These are phyloP conservation scores for Graphilbum fragrans DNA, from an alignment of 2,329 filamentous ascomycete species.

Conservation along the genomic window DNA sequence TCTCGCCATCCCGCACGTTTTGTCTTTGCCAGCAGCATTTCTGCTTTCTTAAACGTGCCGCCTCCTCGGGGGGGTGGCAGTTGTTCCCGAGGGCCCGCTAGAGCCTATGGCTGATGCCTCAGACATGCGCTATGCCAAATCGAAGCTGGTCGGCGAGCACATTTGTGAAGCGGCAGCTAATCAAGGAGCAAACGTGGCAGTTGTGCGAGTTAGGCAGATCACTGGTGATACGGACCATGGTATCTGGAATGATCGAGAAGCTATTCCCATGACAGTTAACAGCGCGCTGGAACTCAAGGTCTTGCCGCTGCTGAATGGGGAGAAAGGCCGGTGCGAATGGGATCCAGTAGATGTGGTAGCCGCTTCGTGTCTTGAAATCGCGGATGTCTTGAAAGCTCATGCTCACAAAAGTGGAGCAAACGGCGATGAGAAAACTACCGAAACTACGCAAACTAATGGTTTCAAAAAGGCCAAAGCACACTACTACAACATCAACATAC, in stretches of 20 bases:
- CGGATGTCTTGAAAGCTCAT: constrained; percentile 1
- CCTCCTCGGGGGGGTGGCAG: not conserved
- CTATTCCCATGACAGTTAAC: constrained; percentile 38
- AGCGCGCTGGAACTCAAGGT: constrained; percentile 28
- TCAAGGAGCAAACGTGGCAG: constrained; percentile 12
- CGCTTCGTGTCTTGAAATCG: constrained; percentile 23
- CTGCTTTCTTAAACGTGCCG: constrained; percentile 6
- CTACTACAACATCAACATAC: constrained; percentile 36
- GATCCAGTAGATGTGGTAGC: constrained; percentile 33
- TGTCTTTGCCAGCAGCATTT: constrained; percentile 10
- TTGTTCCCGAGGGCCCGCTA: constrained; percentile 5
- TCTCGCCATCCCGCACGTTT: constrained; percentile 4
- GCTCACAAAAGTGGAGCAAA: not conserved
- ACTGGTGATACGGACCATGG: constrained; percentile 32
- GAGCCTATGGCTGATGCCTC: not conserved
- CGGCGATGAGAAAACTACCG: constrained; percentile 3
- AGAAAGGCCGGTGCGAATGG: constrained; percentile 26
- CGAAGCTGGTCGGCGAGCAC: constrained; percentile 8
- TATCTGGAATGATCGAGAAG: constrained; percentile 38
- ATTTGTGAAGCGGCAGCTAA: constrained; percentile 7
- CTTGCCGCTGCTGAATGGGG: constrained; percentile 28
- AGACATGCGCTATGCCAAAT: constrained; percentile 7
- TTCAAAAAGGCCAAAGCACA: constrained; percentile 14
- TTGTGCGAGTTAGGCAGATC: constrained; percentile 38
- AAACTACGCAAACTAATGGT: constrained; percentile 7